Conservation (phyloP, 1,284 basidiomycete species). For the Uromyces viciae-fabae region DNA sequence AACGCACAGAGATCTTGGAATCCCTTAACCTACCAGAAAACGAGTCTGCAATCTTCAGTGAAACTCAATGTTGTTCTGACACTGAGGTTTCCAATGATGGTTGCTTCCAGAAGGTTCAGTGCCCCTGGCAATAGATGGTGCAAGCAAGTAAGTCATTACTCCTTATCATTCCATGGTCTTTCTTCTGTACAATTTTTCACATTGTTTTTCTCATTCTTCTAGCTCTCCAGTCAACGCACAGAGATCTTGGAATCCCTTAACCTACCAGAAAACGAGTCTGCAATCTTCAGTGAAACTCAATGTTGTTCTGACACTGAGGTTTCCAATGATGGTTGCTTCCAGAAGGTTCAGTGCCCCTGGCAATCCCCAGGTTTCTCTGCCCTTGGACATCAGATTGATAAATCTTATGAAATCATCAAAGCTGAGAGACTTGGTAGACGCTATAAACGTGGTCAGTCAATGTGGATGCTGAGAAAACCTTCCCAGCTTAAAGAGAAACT, state of each 20-base stretch:
- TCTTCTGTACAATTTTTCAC: neutral
- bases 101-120: neutral
- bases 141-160: neutral
- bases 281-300: neutral
- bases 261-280: neutral
- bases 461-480: too few species aligned
- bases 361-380: too few species aligned
- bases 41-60: neutral
- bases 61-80: neutral
- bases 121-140: neutral
- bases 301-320: neutral
- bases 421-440: too few species aligned
- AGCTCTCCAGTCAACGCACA: neutral
- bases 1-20: neutral
- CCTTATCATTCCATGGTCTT: neutral
- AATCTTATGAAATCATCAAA: too few species aligned
- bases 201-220: neutral
- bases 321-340: neutral
- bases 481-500: too few species aligned
- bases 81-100: neutral
- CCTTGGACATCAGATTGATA: too few species aligned
- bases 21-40: neutral
- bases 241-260: neutral
- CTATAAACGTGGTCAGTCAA: too few species aligned
- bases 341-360: neutral